A percentile compares a stretch with the other conserved stretches of the same genome.
These are phyloP conservation scores for Lonicera japonica DNA, from an alignment of 129 eudicot species.

Conservation along the genomic window DNA sequence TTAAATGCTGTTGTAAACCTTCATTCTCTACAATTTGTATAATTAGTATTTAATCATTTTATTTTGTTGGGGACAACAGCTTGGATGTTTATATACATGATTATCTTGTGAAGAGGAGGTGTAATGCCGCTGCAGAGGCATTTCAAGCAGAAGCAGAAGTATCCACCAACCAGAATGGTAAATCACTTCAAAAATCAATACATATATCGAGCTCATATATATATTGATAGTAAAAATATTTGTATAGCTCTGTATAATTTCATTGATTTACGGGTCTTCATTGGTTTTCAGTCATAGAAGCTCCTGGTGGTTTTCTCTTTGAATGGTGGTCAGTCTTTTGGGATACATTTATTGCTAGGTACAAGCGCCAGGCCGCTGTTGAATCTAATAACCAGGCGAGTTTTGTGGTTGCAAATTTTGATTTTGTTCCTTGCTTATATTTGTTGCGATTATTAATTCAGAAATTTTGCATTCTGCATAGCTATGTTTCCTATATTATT, in stretches of 20 bases:
- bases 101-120: constrained; percentile 55
- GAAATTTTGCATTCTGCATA: too few species aligned
- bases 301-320: constrained; percentile 56
- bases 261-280: neutral
- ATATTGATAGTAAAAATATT: neutral
- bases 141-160: constrained; percentile 61
- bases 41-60: neutral
- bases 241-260: neutral
- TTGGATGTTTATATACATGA: constrained; percentile 67
- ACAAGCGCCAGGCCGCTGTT: constrained; percentile 30
- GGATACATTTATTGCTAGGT: constrained; percentile 56
- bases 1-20: neutral
- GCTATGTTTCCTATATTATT: too few species aligned
- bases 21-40: neutral
- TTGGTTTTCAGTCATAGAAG: constrained; percentile 47
- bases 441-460: too few species aligned
- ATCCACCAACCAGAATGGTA: constrained; percentile 44
- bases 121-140: constrained; percentile 29
- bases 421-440: neutral
- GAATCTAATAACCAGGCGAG: constrained; percentile 37
- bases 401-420: constrained; percentile 3
- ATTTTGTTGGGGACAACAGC: constrained; percentile 23
- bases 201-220: neutral
- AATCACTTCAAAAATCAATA: neutral
- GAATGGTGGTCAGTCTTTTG: constrained; percentile 69